These are phyloP conservation scores for Eimeria sp. DNA, from an alignment of 169 alveolate genomes.

Conservation along the genomic window DNA sequence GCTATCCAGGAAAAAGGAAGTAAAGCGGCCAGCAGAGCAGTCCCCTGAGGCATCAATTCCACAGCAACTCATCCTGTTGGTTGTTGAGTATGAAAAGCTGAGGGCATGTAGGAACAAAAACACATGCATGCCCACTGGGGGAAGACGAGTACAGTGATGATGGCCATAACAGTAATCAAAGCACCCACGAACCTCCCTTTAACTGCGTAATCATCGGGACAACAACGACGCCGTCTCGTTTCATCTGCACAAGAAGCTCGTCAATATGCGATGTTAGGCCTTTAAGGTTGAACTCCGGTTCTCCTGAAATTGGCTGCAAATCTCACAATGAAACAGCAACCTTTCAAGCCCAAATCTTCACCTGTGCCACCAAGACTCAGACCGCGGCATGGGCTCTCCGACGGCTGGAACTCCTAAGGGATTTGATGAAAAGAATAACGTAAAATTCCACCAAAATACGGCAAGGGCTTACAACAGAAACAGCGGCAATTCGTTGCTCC, in stretches of 20 bases:
- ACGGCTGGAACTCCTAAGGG: background rate
- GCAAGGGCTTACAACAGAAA: constrained; percentile 1
- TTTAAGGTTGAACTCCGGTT: constrained; percentile 22
- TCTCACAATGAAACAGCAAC: background rate
- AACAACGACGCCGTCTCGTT: constrained; percentile 50
- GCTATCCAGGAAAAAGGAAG: constrained; percentile 56
- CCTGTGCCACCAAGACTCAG: background rate
- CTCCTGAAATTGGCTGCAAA: constrained; percentile 64
- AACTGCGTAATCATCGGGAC: constrained; percentile 72
- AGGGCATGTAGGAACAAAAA: background rate
- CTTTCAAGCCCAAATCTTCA: background rate
- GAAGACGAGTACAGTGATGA: background rate
- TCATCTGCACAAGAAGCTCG: constrained; percentile 68
- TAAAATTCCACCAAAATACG: background rate
- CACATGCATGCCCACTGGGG: background rate
- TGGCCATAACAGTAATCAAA: background rate
- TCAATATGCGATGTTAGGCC: constrained; percentile 54
- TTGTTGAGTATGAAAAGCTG: background rate
- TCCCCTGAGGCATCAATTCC: constrained; percentile 41
- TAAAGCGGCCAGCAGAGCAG: constrained; percentile 67
- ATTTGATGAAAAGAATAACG: background rate
- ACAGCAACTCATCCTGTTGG: background rate
- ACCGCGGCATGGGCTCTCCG: background rate
- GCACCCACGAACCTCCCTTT: constrained; percentile 35
- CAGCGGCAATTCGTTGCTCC: constrained; percentile 33